A percentile compares a stretch with the other conserved stretches of the same genome.
phyloP scores from a whole-genome alignment of 306 rosid genomes.

The Cucurbita pepo region DNA sequence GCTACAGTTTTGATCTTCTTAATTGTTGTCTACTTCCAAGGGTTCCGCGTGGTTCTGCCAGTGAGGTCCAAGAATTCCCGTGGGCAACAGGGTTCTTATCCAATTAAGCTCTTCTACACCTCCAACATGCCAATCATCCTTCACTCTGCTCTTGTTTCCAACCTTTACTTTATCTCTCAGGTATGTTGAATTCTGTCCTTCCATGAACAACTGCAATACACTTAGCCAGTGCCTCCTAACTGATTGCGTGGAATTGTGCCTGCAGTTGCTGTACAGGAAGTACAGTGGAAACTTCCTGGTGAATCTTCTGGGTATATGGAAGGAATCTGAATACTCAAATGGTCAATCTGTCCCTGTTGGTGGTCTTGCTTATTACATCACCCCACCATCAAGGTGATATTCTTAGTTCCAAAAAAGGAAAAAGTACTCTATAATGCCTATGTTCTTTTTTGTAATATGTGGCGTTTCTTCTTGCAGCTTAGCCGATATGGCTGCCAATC shows the following conservation, averaged over 20 bases:
- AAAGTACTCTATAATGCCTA: background rate
- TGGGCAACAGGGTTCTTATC: constrained; percentile 41
- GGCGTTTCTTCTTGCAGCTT: constrained; percentile 5
- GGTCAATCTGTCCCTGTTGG: constrained; percentile 10
- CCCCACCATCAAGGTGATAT: constrained; percentile 16
- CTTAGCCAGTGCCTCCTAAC: background rate
- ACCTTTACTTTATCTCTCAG: constrained; percentile 37
- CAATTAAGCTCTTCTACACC: constrained; percentile 45
- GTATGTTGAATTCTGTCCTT: background rate
- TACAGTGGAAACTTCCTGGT: constrained; percentile 12
- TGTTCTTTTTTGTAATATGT: background rate
- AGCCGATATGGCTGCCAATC: constrained; percentile 24
- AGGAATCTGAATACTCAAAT: constrained; percentile 17
- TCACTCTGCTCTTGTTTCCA: constrained; percentile 42
- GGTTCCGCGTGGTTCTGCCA: constrained; percentile 40
- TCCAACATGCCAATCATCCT: constrained; percentile 55
- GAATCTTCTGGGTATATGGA: constrained; percentile 13
- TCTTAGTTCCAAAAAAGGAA: background rate
- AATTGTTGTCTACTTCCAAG: constrained; percentile 42
- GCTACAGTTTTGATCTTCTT: constrained; percentile 42
- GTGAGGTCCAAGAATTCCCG: constrained; percentile 45
- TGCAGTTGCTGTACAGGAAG: constrained; percentile 17
- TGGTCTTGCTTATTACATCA: constrained; percentile 16
- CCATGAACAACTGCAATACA: background rate
- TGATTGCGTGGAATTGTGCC: background rate